A percentile compares a stretch with the other conserved stretches of the same genome.
phyloP scores from a whole-genome alignment of 495 filamentous ascomycete species.

The Xylaria longipes region DNA sequence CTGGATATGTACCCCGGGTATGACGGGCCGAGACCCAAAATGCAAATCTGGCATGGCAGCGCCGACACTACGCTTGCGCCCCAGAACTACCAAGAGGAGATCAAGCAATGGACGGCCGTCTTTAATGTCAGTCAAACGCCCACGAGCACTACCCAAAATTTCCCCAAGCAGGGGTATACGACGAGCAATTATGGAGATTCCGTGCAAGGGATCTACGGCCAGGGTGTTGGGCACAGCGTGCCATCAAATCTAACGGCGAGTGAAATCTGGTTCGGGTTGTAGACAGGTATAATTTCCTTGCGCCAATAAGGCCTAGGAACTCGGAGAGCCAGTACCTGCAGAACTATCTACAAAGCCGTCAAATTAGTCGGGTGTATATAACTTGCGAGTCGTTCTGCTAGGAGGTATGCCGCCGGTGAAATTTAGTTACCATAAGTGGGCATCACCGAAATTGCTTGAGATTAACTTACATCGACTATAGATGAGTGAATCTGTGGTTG shows the following conservation, averaged over 20 bases:
- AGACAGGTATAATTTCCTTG: not conserved
- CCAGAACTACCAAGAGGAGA: slow-evolving; percentile 55
- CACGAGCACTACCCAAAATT: slow-evolving; percentile 41
- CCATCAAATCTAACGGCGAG: slow-evolving; percentile 46
- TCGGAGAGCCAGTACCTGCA: not conserved
- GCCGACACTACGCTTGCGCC: slow-evolving; percentile 52
- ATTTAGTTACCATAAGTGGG: not conserved
- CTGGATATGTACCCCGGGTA: slow-evolving; percentile 54
- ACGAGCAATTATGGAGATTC: slow-evolving; percentile 46
- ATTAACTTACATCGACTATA: not conserved
- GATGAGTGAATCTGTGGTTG: no score
- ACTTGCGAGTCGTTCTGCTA: not conserved
- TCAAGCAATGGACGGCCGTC: slow-evolving; percentile 62
- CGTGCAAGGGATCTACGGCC: slow-evolving; percentile 50
- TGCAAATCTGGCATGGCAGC: slow-evolving; percentile 64
- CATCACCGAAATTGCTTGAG: not conserved
- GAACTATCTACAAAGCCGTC: not conserved
- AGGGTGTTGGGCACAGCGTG: slow-evolving; percentile 48
- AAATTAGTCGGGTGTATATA: slow-evolving; percentile 4
- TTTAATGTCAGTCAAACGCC: slow-evolving; percentile 46
- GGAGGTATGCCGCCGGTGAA: not conserved
- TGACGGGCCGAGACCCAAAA: slow-evolving; percentile 55
- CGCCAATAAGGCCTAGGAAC: not conserved
- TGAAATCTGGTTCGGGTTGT: slow-evolving; percentile 48
- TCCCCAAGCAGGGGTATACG: slow-evolving; percentile 45